A percentile compares a stretch with the other conserved stretches of the same genome.
Evolutionary conservation across 441 rosid genomes (phyloP).

Genomic region (Rhodomyrtus psidioides): DNA sequence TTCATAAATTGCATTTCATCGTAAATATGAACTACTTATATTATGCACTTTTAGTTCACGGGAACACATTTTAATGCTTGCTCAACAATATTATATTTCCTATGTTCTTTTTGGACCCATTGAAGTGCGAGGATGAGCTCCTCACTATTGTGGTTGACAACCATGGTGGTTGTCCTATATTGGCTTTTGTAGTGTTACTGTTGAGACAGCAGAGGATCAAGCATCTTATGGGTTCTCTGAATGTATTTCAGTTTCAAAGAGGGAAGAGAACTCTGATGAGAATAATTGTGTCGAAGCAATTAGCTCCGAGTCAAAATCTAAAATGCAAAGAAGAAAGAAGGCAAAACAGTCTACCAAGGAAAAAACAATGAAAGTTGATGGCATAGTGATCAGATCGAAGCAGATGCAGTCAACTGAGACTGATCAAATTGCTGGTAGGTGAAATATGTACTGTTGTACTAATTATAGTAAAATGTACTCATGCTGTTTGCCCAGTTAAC

Average conservation of each 20-base stretch:
- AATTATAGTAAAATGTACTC: neutral
- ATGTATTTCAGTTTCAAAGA: conserved; percentile 18
- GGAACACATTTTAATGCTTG: neutral
- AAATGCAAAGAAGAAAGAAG: conserved; percentile 24
- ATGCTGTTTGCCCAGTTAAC: neutral
- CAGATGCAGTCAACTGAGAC: conserved; percentile 22
- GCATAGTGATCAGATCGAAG: conserved; percentile 12
- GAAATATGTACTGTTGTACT: neutral
- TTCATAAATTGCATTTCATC: neutral
- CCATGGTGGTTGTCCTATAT: neutral
- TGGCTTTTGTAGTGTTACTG: conserved; percentile 29
- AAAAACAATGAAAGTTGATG: conserved; percentile 23
- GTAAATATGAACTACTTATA: too few relatives aligned
- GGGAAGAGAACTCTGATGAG: conserved; percentile 7
- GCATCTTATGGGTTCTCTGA: conserved; percentile 15
- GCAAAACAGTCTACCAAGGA: conserved; percentile 22
- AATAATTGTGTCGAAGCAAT: conserved; percentile 12
- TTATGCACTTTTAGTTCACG: neutral
- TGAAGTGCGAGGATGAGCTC: neutral
- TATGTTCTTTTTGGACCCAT: neutral
- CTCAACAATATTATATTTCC: neutral
- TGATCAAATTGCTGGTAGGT: conserved; percentile 25
- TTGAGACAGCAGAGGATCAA: conserved; percentile 19
- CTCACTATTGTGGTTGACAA: neutral
- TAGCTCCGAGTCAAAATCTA: conserved; percentile 21